Evolutionary conservation across 2,329 filamentous ascomycete species (phyloP).

Genomic region (Calonectria ilicicola): DNA sequence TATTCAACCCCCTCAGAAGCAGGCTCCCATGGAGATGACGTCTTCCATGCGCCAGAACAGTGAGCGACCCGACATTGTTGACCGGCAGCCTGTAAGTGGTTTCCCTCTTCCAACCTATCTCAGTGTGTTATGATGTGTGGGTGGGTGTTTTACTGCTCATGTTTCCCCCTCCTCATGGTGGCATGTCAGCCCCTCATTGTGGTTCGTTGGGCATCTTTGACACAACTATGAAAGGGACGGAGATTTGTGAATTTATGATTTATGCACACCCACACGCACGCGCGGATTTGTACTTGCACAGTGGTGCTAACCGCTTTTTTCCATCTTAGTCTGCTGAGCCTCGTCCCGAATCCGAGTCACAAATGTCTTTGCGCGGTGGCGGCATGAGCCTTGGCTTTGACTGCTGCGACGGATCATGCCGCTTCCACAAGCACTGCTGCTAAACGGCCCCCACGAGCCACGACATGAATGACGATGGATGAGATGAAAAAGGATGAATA

Average conservation of each 20-base stretch:
- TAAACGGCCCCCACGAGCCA: conserved; percentile 13
- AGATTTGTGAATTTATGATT: neutral
- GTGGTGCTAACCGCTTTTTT: neutral
- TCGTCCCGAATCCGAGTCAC: conserved; percentile 39
- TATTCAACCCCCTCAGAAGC: conserved; percentile 26
- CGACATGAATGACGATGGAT: neutral
- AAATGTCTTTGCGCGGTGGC: conserved; percentile 42
- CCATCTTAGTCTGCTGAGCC: conserved; percentile 37
- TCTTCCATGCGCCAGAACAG: neutral
- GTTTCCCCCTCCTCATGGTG: neutral
- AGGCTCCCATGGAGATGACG: conserved; percentile 32
- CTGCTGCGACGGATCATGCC: conserved; percentile 45
- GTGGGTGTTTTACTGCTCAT: neutral
- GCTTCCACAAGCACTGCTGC: conserved; percentile 47
- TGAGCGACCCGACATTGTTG: conserved; percentile 11
- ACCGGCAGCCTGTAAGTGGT: conserved; percentile 31
- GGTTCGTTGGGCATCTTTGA: neutral
- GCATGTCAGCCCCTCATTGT: conserved; percentile 6
- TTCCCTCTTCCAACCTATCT: neutral
- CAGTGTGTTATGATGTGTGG: neutral
- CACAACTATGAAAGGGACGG: neutral
- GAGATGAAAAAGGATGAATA: neutral
- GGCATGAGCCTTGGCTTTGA: conserved; percentile 43
- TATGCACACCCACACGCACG: neutral
- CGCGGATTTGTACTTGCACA: neutral